Percentiles rank a stretch among this genome's conserved stretches.
Evolutionary conservation across 1,284 basidiomycete species (phyloP).

Genomic region (Irpex rosettiformis): DNA sequence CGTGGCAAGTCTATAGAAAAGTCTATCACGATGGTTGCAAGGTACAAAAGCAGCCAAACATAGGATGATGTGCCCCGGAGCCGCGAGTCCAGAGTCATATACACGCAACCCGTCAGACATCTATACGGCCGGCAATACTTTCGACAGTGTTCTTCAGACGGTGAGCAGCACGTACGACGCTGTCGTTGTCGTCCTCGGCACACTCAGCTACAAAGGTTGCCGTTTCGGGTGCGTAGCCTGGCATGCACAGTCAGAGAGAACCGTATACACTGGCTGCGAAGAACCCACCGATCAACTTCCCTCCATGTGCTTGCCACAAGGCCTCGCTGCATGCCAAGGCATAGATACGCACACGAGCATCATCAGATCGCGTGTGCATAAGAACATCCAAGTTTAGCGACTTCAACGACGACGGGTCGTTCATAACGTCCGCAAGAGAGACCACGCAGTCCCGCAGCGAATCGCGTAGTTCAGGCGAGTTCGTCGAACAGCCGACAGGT

Average conservation of each 20-base stretch:
- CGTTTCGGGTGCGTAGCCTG: conserved; percentile 74
- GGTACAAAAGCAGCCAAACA: neutral
- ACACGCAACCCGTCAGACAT: conserved; percentile 14
- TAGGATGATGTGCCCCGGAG: neutral
- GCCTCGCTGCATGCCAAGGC: conserved; percentile 69
- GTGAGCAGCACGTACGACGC: conserved; percentile 65
- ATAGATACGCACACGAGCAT: conserved; percentile 59
- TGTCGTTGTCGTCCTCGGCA: conserved; percentile 79
- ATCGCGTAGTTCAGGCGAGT: conserved; percentile 35
- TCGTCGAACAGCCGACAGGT: conserved; percentile 40
- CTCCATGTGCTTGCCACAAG: conserved; percentile 79
- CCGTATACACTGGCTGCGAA: neutral
- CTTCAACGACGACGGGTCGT: conserved; percentile 71
- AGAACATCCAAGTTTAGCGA: conserved; percentile 81
- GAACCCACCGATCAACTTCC: conserved; percentile 64
- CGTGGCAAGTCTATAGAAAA: neutral
- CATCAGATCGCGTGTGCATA: conserved; percentile 84
- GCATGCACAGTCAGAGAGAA: conserved; percentile 6
- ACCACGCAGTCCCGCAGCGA: conserved; percentile 46
- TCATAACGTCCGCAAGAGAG: conserved; percentile 51
- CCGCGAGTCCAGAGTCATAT: neutral
- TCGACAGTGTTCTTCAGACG: conserved; percentile 66
- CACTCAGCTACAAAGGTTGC: conserved; percentile 82
- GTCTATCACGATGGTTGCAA: neutral
- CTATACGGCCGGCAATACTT: conserved; percentile 63